phyloP scores from a whole-genome alignment of 306 rosid species.

The Geum urbanum region DNA sequence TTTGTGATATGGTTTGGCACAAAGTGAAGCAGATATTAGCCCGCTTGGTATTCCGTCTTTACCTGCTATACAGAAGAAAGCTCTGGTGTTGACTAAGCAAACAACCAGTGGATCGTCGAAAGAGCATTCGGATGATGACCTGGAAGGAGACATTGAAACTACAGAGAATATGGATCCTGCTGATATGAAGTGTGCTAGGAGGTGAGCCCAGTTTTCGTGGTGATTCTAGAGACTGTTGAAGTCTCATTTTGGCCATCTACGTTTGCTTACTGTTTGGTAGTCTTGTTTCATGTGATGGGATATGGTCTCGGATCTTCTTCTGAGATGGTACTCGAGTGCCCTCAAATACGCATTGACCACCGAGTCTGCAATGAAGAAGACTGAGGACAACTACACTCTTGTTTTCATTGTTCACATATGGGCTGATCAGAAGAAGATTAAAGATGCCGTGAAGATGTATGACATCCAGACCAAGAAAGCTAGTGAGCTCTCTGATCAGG shows the following conservation, averaged over 20 bases:
- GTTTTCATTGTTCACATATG: conserved; percentile 82
- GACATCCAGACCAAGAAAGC: conserved; percentile 94
- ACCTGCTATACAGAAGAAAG: conserved; percentile 37
- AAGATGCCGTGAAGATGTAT: conserved; percentile 85
- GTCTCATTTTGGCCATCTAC: conserved; percentile 9
- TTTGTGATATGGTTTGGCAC: conserved; percentile 18
- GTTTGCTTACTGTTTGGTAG: not conserved
- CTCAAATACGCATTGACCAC: conserved; percentile 76
- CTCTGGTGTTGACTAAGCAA: conserved; percentile 30
- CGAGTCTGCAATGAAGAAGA: conserved; percentile 91
- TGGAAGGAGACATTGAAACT: conserved; percentile 50
- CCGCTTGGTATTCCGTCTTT: conserved; percentile 34
- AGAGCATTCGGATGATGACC: conserved; percentile 56
- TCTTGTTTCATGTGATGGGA: conserved; percentile 5
- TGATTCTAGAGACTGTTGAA: not conserved
- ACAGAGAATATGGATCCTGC: conserved; percentile 46
- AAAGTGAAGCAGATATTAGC: conserved; percentile 34
- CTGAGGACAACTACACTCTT: conserved; percentile 82
- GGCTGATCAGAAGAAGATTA: conserved; percentile 79
- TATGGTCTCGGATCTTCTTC: not conserved
- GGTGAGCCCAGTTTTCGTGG: conserved; percentile 22
- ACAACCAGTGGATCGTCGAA: conserved; percentile 59
- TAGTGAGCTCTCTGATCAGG: conserved; percentile 91
- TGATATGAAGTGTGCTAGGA: conserved; percentile 51
- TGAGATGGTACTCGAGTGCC: no score